phyloP scores from a whole-genome alignment of 208 protist genomes.

The Leishmania martiniquensis region DNA sequence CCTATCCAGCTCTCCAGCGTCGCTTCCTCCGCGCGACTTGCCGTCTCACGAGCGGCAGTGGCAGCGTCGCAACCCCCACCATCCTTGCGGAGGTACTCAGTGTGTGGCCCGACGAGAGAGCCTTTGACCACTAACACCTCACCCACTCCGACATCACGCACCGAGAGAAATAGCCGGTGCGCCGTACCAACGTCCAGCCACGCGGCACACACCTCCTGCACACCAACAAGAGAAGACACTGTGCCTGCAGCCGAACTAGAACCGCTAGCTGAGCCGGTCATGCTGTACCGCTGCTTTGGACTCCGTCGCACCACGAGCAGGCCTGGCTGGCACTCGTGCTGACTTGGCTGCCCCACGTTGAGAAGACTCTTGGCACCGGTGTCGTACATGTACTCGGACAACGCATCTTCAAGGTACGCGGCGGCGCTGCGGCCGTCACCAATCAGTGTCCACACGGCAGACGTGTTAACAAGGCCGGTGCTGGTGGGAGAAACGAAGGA shows the following conservation, averaged over 20 bases:
- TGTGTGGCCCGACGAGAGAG: constrained; percentile 22
- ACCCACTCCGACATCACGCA: constrained; percentile 56
- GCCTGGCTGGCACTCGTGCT: constrained; percentile 18
- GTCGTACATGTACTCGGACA: constrained; percentile 71
- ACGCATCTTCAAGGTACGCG: constrained; percentile 70
- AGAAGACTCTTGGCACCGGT: constrained; percentile 38
- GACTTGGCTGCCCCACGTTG: constrained; percentile 35
- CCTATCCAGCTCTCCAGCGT: constrained; percentile 43
- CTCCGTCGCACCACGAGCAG: constrained; percentile 27
- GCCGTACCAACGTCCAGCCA: constrained; percentile 53
- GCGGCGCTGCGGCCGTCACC: constrained; percentile 62
- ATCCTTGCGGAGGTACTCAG: constrained; percentile 13
- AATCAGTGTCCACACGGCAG: constrained; percentile 59
- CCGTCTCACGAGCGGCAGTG: not conserved
- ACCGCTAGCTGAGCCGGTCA: not conserved
- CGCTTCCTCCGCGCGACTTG: constrained; percentile 20
- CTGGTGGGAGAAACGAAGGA: not conserved
- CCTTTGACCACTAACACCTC: constrained; percentile 64
- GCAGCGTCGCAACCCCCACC: not conserved
- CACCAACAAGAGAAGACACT: not conserved
- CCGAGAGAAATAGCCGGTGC: constrained; percentile 36
- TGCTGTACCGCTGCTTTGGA: not conserved
- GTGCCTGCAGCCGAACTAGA: not conserved
- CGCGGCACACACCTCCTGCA: constrained; percentile 41
- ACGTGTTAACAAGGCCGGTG: constrained; percentile 5